Evolutionary conservation across 192 early-diverging fungal genomes (phyloP).

Genomic region (Dimargaris cristalligena): DNA sequence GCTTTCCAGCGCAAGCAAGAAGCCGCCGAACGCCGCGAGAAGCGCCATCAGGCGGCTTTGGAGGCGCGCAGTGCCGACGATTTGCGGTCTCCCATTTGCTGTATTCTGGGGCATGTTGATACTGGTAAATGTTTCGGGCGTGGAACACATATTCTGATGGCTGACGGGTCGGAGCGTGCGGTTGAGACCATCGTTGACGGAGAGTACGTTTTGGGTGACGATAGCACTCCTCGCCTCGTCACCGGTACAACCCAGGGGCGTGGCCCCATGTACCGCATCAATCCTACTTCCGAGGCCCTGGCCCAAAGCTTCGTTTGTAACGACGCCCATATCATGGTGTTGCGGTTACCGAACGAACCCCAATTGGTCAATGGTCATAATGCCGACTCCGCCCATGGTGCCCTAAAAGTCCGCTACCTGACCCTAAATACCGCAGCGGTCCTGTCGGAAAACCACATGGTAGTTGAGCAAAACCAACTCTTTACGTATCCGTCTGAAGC

Average conservation of each 20-base stretch:
- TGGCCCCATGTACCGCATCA: slow-evolving; percentile 29
- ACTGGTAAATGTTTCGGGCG: slow-evolving; percentile 49
- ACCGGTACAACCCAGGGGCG: slow-evolving; percentile 23
- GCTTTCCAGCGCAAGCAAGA: slow-evolving; percentile 58
- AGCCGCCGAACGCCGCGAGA: slow-evolving; percentile 53
- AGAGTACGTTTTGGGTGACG: slow-evolving; percentile 32
- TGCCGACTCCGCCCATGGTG: slow-evolving; percentile 1
- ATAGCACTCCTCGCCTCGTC: slow-evolving; percentile 27
- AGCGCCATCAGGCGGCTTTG: slow-evolving; percentile 55
- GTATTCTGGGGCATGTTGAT: slow-evolving; percentile 98
- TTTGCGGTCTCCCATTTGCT: slow-evolving; percentile 92
- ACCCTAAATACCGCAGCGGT: not conserved
- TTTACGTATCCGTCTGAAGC: not conserved
- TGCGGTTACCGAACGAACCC: slow-evolving; percentile 16
- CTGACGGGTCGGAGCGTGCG: slow-evolving; percentile 20
- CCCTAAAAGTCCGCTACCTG: not conserved
- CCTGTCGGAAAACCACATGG: not conserved
- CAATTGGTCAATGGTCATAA: slow-evolving; percentile 8
- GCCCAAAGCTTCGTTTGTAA: slow-evolving; percentile 34
- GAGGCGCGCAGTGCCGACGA: slow-evolving; percentile 75
- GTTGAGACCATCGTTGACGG: slow-evolving; percentile 25
- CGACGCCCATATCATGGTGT: slow-evolving; percentile 31
- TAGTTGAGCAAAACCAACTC: not conserved
- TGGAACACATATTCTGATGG: slow-evolving; percentile 31
- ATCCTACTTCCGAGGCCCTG: slow-evolving; percentile 14